Base-by-base conservation (phyloP, 495 filamentous ascomycete species). In the Talaromyces thailandensis region DNA sequence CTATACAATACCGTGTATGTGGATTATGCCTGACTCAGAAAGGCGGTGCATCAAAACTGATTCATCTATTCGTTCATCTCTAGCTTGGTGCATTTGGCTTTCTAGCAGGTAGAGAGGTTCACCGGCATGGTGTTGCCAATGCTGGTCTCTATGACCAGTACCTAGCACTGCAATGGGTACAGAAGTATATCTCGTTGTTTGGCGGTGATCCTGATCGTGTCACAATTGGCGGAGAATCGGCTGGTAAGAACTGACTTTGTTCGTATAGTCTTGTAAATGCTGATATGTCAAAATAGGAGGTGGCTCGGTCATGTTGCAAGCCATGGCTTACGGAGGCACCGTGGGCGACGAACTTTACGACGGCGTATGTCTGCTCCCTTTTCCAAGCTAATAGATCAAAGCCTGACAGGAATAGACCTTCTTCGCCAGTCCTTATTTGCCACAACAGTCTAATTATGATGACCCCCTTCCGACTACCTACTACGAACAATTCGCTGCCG, bases 401-500 rank as follows among this genome's bases (percentile, higher is more conserved):
- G 14, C 35, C 14, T 57, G 28, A 57, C 28, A 35, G 24, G 14
- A 1, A 6, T 53, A 84, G 78, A 66, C 74, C 26, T 81, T 84
- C 25, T 68, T 79, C n/a, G 77, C 80, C 0, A 82, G 79, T 52
- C 79, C 82, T 0, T 85, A 79, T 64, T 65, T 82, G 2, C 77
- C 82, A 0, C 69, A 74, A 24, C 79, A 83, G 61, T 81, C 76
- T 35, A 64, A 71, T 18, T 86, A 82, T 64, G 69, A 81, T 31
- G 81, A 83, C 63, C 65, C 62, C 6, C 67, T 79, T n/a, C 82
- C 85, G 0, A 77, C 76, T 3, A 70, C 80, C 25, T 67, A 74
- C 18, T 90, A 88, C 66, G 70, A 82, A 32, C 71, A 78, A 4
- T 88, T 89, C 62, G 82, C 81, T 6, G 67, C 73, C 0, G 68